These are phyloP conservation scores for Cercophora newfieldiana DNA, from an alignment of 495 filamentous ascomycete species.

Conservation along the genomic window DNA sequence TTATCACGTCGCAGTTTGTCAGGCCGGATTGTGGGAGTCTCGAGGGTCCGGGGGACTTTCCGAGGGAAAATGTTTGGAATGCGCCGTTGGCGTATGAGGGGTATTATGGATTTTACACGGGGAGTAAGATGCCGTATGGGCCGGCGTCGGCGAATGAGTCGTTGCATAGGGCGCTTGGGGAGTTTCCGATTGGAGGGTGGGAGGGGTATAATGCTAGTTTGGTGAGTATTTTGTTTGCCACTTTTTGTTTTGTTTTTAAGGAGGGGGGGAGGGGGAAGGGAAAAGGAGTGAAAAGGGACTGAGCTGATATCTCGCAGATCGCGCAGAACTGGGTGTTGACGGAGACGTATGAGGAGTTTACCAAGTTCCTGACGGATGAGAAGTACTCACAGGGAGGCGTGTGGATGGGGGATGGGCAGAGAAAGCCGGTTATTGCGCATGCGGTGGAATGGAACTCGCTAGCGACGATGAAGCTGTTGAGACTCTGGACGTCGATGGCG, in stretches of 20 bases:
- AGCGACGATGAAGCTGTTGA: background rate
- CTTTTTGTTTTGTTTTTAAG: too few species aligned
- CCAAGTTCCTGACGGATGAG: background rate
- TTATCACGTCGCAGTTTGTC: slow-evolving; percentile 7
- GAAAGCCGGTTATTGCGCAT: background rate
- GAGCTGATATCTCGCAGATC: too few species aligned
- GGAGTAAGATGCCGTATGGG: background rate
- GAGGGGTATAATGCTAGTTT: background rate
- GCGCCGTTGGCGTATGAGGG: background rate
- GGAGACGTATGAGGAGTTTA: background rate
- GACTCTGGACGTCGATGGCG: background rate
- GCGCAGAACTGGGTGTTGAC: background rate
- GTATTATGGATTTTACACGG: background rate
- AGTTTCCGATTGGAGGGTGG: slow-evolving; percentile 1
- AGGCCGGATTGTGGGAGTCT: slow-evolving; percentile 10
- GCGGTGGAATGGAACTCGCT: background rate
- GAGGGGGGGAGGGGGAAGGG: too few species aligned
- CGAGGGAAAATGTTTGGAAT: background rate
- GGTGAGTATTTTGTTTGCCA: too few species aligned
- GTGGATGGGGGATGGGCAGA: background rate
- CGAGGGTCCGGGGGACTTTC: background rate
- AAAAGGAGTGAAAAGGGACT: too few species aligned
- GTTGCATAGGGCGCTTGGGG: background rate
- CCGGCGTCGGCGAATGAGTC: slow-evolving; percentile 5
- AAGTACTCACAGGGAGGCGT: background rate